phyloP scores from a whole-genome alignment of 768 basidiomycete species.

The Leccinum subgranulosum region DNA sequence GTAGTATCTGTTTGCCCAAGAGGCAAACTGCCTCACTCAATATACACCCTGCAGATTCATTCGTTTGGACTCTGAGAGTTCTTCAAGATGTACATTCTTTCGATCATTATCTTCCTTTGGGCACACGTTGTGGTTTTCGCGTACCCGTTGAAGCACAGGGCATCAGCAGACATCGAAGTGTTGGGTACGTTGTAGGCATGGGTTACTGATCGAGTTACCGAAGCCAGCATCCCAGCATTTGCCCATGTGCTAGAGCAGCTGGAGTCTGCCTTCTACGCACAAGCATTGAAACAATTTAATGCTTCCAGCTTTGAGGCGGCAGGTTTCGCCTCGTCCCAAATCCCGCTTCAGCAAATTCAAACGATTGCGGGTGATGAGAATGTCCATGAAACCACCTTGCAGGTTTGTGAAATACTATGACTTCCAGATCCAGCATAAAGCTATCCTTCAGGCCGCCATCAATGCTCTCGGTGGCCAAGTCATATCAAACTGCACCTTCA shows the following conservation, averaged over 20 bases:
- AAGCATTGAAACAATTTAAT: conserved; percentile 65
- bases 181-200: conserved; percentile 46
- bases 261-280: conserved; percentile 64
- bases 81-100: conserved; percentile 4
- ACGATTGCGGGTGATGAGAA: conserved; percentile 61
- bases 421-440: not conserved
- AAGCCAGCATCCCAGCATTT: conserved; percentile 48
- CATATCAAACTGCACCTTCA: conserved; percentile 60
- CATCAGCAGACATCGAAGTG: conserved; percentile 38
- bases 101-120: not conserved
- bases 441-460: conserved; percentile 40
- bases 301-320: conserved; percentile 59
- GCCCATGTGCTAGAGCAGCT: conserved; percentile 74
- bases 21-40: conserved; percentile 38
- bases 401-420: conserved; percentile 34
- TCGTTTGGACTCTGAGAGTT: conserved; percentile 23
- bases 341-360: conserved; percentile 61
- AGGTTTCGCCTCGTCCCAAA: conserved; percentile 54
- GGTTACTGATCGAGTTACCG: not conserved
- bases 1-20: not conserved
- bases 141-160: conserved; percentile 6
- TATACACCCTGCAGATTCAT: conserved; percentile 17
- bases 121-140: conserved; percentile 1
- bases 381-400: conserved; percentile 53
- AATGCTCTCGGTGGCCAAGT: conserved; percentile 52